Conservation (phyloP, 2,329 filamentous ascomycete species). For the Volutella citrinella region DNA sequence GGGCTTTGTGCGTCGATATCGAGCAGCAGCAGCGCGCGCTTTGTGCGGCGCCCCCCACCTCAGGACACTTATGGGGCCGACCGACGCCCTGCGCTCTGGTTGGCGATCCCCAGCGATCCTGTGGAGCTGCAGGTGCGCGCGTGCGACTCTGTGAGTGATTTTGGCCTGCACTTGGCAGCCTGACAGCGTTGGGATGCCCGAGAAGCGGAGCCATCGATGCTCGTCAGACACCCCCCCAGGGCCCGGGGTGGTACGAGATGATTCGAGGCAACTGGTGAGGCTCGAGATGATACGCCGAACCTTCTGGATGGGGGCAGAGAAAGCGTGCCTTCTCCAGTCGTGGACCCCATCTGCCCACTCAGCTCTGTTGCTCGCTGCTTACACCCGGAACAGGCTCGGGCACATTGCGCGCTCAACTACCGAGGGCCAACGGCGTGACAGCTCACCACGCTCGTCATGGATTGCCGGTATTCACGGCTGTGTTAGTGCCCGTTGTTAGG, state of each 20-base stretch:
- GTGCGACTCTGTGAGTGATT: slow-evolving; percentile 18
- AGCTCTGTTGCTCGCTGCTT: too few relatives aligned
- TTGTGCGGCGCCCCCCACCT: slow-evolving; percentile 18
- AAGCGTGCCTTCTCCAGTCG: too few relatives aligned
- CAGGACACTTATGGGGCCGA: slow-evolving; percentile 8
- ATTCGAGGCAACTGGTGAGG: slow-evolving; percentile 14
- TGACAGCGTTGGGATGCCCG: slow-evolving; percentile 3
- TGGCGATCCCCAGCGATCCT: slow-evolving; percentile 13
- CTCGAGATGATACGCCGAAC: slow-evolving; percentile 3
- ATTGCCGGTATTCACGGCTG: too few relatives aligned
- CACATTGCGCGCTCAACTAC: too few relatives aligned
- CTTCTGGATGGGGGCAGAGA: slow-evolving; percentile 4
- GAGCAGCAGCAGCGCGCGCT: too few relatives aligned
- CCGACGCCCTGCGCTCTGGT: slow-evolving; percentile 12
- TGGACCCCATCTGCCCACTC: too few relatives aligned
- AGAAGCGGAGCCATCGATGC: slow-evolving; percentile 10
- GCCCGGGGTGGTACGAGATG: slow-evolving; percentile 17
- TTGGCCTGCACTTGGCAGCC: slow-evolving; percentile 15
- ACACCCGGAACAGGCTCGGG: too few relatives aligned
- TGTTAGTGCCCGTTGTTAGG: too few relatives aligned
- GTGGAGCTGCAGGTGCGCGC: slow-evolving; percentile 12
- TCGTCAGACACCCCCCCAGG: too few relatives aligned
- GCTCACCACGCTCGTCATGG: too few relatives aligned
- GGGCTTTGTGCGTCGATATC: slow-evolving; percentile 15
- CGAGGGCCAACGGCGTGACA: too few relatives aligned